phyloP scores from a whole-genome alignment of 352 stramenopile species.

The Stephanocyclus meneghinianus region DNA sequence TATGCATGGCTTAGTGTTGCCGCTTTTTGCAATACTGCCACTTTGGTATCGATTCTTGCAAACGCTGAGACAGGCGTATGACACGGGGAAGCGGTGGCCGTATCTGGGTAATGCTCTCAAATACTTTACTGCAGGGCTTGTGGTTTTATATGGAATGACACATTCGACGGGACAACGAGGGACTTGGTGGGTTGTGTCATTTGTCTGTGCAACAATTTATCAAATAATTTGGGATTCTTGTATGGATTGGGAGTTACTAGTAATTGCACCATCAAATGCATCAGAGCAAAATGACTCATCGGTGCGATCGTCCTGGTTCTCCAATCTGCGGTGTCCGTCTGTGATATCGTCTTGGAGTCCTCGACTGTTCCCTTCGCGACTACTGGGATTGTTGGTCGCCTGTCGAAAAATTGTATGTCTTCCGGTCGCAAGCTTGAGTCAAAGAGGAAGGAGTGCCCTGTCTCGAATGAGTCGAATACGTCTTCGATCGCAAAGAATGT shows the following conservation, averaged over 20 bases:
- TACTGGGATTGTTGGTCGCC: conserved; percentile 28
- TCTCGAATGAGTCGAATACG: conserved; percentile 55
- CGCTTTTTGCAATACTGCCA: conserved; percentile 63
- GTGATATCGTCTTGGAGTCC: conserved; percentile 35
- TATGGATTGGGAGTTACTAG: conserved; percentile 80
- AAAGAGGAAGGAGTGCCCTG: conserved; percentile 10
- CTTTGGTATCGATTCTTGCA: conserved; percentile 77
- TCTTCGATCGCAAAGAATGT: conserved; percentile 68
- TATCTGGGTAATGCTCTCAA: conserved; percentile 80
- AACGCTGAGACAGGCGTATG: conserved; percentile 74
- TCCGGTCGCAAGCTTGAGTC: conserved; percentile 36
- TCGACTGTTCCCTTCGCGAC: conserved; percentile 40
- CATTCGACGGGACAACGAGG: conserved; percentile 63
- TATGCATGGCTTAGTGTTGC: conserved; percentile 76
- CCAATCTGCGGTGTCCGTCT: conserved; percentile 19
- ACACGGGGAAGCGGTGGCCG: conserved; percentile 73
- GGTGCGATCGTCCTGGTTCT: not conserved
- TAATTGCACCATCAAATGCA: conserved; percentile 50
- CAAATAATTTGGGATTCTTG: conserved; percentile 80
- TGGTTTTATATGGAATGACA: conserved; percentile 78
- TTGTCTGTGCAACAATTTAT: conserved; percentile 61
- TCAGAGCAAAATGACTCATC: not conserved
- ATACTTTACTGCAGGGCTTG: conserved; percentile 68
- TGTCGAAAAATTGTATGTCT: conserved; percentile 52
- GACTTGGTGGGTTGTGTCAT: conserved; percentile 58